Evolutionary conservation across 2,329 filamentous ascomycete genomes (phyloP).

Genomic region (Sclerotinia spermophila): DNA sequence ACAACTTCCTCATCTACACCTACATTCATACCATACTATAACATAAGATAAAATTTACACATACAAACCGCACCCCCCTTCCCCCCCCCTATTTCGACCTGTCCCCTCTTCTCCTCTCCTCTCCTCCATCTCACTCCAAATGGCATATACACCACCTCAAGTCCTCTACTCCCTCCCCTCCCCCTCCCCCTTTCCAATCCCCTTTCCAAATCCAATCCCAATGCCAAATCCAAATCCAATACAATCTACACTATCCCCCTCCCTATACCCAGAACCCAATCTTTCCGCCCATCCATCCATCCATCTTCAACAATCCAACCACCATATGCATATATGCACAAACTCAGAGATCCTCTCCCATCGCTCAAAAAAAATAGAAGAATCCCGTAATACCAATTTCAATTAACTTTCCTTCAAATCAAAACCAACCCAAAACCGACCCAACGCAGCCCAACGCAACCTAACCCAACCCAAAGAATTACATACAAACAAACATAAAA

Average conservation of each 20-base stretch:
- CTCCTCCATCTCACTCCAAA: background rate
- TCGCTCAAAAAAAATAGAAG: too few species aligned
- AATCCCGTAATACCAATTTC: too few species aligned
- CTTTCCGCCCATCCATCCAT: background rate
- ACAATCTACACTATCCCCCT: too few species aligned
- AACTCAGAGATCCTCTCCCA: too few species aligned
- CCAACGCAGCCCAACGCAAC: background rate
- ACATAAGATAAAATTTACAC: background rate
- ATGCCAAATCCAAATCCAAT: background rate
- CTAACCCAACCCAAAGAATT: too few species aligned
- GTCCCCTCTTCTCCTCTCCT: background rate
- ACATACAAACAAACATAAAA: background rate
- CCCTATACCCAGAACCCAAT: background rate
- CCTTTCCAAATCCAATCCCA: background rate
- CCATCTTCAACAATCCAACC: too few species aligned
- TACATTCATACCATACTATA: background rate
- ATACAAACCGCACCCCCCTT: background rate
- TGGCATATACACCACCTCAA: background rate
- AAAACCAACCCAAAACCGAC: background rate
- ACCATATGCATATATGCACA: background rate
- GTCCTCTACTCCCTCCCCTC: too few species aligned
- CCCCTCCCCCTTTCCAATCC: too few species aligned
- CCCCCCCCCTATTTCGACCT: background rate
- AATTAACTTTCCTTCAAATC: background rate
- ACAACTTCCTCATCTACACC: background rate